Percentiles rank a stretch among this genome's conserved stretches.
Evolutionary conservation across 108 stramenopile species (phyloP).

Genomic region (Phaeodactylum tricornutum): DNA sequence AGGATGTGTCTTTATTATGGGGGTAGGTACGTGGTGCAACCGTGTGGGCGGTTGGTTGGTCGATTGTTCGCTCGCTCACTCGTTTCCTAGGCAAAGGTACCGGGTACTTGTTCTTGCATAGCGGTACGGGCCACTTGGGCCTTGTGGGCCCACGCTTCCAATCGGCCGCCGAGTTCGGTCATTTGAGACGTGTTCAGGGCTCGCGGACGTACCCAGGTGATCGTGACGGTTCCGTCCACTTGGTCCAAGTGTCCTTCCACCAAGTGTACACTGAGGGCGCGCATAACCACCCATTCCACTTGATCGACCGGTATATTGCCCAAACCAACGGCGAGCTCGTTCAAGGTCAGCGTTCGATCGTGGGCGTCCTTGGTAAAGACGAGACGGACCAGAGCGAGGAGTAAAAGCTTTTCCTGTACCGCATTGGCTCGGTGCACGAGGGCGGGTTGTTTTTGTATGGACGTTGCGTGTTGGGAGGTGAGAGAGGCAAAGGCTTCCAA

Average conservation of each 20-base stretch:
- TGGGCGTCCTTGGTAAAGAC: constrained; percentile 85
- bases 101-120: not conserved
- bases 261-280: constrained; percentile 88
- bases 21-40: too few relatives aligned
- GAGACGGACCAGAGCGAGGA: constrained; percentile 90
- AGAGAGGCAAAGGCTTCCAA: constrained; percentile 68
- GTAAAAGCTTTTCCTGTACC: constrained; percentile 91
- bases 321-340: constrained; percentile 69
- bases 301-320: constrained; percentile 69
- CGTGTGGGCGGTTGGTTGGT: too few relatives aligned
- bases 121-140: too few relatives aligned
- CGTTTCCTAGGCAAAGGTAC: not conserved
- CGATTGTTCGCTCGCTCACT: too few relatives aligned
- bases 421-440: constrained; percentile 65
- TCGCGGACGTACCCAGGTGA: constrained; percentile 98
- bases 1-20: too few relatives aligned
- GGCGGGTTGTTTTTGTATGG: constrained; percentile 78
- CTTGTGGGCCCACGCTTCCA: constrained; percentile 80
- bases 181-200: constrained; percentile 80
- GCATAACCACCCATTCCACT: constrained; percentile 98
- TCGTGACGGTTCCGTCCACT: constrained; percentile 72
- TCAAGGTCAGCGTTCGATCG: constrained; percentile 84
- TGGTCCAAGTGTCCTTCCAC: constrained; percentile 86
- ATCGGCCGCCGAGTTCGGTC: constrained; percentile 56
- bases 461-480: constrained; percentile 32